Base-by-base conservation (phyloP, 306 rosid species). In the Adenanthera pavonina region DNA sequence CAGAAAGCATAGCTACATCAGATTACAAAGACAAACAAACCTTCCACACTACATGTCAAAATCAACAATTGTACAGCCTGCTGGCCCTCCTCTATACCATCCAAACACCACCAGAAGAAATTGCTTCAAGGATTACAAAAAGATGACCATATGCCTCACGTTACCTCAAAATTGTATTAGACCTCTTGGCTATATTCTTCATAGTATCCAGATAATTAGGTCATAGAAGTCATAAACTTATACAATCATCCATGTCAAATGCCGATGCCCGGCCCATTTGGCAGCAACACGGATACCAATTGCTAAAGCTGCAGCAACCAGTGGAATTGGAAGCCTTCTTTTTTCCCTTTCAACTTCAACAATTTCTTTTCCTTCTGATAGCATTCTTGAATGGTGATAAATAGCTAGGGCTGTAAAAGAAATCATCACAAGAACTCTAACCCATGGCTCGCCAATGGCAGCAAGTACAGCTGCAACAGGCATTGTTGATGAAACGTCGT, bases 401-500 rank as follows among this genome's bases (percentile, higher is more conserved):
- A 89, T 87, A 65, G 94, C 92, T 33, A 95, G 81, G 76, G 87
- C 92, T 13, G 84, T 81, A 84, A 74, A 95, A 41, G 93, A 89
- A 69, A 76, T 53, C 41, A 95, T 80, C 78, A 78, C 92, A 88
- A 93, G 53, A 80, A 88, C 80, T 85, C 98, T 93, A 75, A 95
- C 86, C 97, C 97, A 95, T 36, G 99, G 90, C 81, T 95, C 97
- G 7, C 99, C 99, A 65, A 95, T 85, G 34, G 94, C 98, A 78
- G 96, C 94, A 51, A 95, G 88, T 69, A 90, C 90, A 41, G 95
- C 94, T 5, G 96, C 98, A 4, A 74, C 89, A 25, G 98, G 98
- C 89, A 93, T 82, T 52, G 96, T 84, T 2, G 98, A 90, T 10
- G 97, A 87, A 86, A 95, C 89, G 69, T 92, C 74, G 2, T 95